Evolutionary conservation across 176 grass and related monocot genomes (phyloP).

Genomic region (Zoysia pacifica): DNA sequence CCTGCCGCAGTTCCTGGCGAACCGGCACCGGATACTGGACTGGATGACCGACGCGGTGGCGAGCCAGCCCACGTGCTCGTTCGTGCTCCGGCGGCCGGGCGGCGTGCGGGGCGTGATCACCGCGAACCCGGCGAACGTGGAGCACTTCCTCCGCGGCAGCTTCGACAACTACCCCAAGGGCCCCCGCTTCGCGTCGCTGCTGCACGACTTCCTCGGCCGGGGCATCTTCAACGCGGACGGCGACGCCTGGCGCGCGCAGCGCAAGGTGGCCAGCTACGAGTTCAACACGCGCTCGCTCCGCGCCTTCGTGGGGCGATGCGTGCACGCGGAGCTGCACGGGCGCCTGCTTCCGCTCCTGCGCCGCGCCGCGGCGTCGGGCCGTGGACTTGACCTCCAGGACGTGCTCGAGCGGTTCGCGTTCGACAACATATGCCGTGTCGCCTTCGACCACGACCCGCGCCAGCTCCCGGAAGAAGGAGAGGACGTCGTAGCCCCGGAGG

Average conservation of each 20-base stretch:
- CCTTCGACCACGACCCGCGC: conserved; percentile 64
- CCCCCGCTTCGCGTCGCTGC: conserved; percentile 18
- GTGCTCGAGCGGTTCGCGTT: conserved; percentile 68
- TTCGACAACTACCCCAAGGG: conserved; percentile 72
- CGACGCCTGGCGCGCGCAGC: conserved; percentile 58
- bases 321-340: conserved; percentile 58
- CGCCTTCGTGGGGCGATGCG: conserved; percentile 57
- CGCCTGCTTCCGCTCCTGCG: conserved; percentile 58
- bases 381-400: conserved; percentile 58
- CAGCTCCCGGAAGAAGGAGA: conserved; percentile 19
- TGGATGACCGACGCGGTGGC: conserved; percentile 51
- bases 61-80: conserved; percentile 43
- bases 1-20: conserved; percentile 64
- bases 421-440: conserved; percentile 73
- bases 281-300: conserved; percentile 76
- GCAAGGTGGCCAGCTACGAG: conserved; percentile 73
- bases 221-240: conserved; percentile 78
- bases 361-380: neutral
- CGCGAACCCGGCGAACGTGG: conserved; percentile 52
- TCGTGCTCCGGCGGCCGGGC: conserved; percentile 53
- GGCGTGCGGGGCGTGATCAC: conserved; percentile 56
- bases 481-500: neutral
- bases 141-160: conserved; percentile 46
- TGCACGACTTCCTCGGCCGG: conserved; percentile 65
- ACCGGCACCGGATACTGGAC: conserved; percentile 57